Evolutionary conservation across 352 stramenopile genomes (phyloP), one percentile per base, ranked within the genome.

Genomic region (Pseudoperonospora humuli): DNA sequence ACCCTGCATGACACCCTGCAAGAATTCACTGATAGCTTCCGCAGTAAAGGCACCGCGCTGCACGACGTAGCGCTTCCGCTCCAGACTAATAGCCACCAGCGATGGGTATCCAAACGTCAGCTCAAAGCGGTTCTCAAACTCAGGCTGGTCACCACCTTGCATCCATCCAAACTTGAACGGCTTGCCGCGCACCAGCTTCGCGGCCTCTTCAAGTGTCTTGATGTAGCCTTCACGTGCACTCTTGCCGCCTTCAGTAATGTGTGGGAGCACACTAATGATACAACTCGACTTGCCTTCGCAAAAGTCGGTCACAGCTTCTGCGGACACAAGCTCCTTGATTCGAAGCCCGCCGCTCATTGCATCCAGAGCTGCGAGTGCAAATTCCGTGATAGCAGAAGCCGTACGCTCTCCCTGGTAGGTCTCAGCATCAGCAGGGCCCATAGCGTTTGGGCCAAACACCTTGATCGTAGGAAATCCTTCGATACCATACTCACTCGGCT

Each of bases 391-490:
- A 13, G 61, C 86, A 5, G 65, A 67, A 13, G 87, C 85, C 18
- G 84, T 87, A 9, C 91, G 84, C 9, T 82, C 67, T 2, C 89
- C 88, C 24, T 95, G 67, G 64, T 97, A 97, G 33, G 95, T 81
- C 15, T 82, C 27, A 1, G 78, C 75, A 40, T 87, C 71, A 2
- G 44, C 47, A 3, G 75, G 45, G 10, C 70, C 76, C 34, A 67
- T 67, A 2, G 78, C 77, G 10, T 61, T 63, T 0, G 81, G 81
- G 17, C 81, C 76, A 50, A 97, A 97, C 13, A 98, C 88, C 68
- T 96, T 96, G 47, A 98, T 92, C 2, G 90, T 98, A 17, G 94
- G 94, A 76, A 98, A 98, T 5, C 92, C 92, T 14, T 77, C 55
- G 42, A 98, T 90, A 26, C 81, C 74, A 44, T 97, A 93, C 57